phyloP scores from a whole-genome alignment of 768 basidiomycete species.

The Ramaria rubella region DNA sequence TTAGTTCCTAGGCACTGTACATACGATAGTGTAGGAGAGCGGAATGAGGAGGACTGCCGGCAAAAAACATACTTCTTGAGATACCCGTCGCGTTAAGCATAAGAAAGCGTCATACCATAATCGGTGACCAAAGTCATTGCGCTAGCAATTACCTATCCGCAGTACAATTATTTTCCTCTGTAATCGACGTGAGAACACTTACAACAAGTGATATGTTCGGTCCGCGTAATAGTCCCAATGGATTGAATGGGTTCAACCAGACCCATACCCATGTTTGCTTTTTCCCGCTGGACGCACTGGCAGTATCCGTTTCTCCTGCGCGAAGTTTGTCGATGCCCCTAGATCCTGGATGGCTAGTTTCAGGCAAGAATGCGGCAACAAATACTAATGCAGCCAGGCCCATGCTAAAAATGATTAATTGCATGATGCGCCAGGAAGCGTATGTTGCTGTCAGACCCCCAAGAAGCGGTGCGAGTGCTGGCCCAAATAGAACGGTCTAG shows the following conservation, averaged over 20 bases:
- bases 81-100: neutral
- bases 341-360: constrained; percentile 58
- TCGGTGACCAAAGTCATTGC: neutral
- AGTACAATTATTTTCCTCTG: neutral
- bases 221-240: constrained; percentile 25
- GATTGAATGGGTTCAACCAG: constrained; percentile 53
- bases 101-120: neutral
- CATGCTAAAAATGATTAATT: constrained; percentile 37
- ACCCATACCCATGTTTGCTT: constrained; percentile 17
- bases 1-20: constrained; percentile 15
- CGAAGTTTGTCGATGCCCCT: constrained; percentile 44
- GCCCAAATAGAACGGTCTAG: constrained; percentile 25
- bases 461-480: constrained; percentile 14
- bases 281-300: too few relatives aligned
- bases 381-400: constrained; percentile 35
- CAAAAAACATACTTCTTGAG: too few relatives aligned
- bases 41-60: constrained; percentile 43
- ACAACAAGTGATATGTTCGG: constrained; percentile 6
- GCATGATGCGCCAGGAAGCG: constrained; percentile 57
- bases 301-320: neutral
- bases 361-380: constrained; percentile 48
- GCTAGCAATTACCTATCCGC: neutral
- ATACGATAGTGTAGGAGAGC: constrained; percentile 59
- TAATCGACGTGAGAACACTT: neutral
- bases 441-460: constrained; percentile 5